phyloP scores from a whole-genome alignment of 305 asterid species.

The Fraxinus platypoda region DNA sequence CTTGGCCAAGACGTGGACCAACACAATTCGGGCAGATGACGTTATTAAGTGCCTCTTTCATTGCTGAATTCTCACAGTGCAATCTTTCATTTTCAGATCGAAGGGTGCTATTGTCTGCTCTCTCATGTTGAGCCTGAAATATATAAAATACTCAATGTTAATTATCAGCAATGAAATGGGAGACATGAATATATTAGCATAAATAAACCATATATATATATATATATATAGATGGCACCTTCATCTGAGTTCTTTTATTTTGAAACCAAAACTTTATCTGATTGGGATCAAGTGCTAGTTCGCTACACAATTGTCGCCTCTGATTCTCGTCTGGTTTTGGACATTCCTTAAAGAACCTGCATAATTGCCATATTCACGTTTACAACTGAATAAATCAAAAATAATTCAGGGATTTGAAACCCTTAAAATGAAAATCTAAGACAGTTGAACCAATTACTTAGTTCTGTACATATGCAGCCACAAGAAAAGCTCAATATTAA shows the following conservation, averaged over 20 bases:
- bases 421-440: not conserved
- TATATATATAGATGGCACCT: slow-evolving; percentile 36
- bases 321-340: slow-evolving; percentile 69
- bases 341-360: slow-evolving; percentile 61
- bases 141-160: not conserved
- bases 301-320: slow-evolving; percentile 51
- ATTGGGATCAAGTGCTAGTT: slow-evolving; percentile 56
- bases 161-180: not conserved
- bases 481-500: not conserved
- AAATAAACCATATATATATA: not conserved
- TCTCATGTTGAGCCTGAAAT: slow-evolving; percentile 52
- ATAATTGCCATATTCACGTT: slow-evolving; percentile 7
- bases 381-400: not conserved
- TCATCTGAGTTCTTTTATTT: slow-evolving; percentile 68
- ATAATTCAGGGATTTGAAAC: not conserved
- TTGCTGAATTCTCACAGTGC: slow-evolving; percentile 57
- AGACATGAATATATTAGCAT: not conserved
- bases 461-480: not conserved
- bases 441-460: not conserved
- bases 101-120: slow-evolving; percentile 54
- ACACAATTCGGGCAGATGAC: slow-evolving; percentile 43
- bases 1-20: slow-evolving; percentile 38
- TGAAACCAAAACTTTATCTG: slow-evolving; percentile 86
- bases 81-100: slow-evolving; percentile 52
- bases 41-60: slow-evolving; percentile 46